Percentiles rank a stretch among this genome's conserved stretches.
Conservation (phyloP, 202 grass and related monocot species). For the Digitaria exilis region DNA sequence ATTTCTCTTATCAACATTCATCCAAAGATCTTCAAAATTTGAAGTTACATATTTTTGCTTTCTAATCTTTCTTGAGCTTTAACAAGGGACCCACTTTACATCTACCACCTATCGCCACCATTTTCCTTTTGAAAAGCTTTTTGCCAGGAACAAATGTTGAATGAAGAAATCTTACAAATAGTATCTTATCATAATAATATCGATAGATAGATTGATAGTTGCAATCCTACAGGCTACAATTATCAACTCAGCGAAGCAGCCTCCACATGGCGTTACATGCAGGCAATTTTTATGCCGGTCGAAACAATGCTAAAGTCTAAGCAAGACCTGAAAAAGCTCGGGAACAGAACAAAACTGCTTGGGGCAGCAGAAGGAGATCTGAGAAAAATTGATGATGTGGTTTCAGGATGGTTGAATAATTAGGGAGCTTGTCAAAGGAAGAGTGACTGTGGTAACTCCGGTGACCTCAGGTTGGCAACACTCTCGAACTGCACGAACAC, state of each 20-base stretch:
- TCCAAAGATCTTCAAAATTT: neutral
- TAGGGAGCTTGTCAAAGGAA: constrained; percentile 48
- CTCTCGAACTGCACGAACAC: constrained; percentile 55
- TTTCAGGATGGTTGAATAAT: constrained; percentile 5
- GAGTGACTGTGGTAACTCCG: constrained; percentile 48
- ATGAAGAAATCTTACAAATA: neutral
- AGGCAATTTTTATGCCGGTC: neutral
- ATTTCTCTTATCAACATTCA: neutral
- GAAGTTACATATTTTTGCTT: neutral
- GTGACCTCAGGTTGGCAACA: constrained; percentile 72
- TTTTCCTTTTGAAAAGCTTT: neutral
- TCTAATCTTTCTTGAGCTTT: neutral
- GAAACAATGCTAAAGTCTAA: constrained; percentile 30
- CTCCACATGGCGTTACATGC: constrained; percentile 9
- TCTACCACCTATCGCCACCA: neutral
- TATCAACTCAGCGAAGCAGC: constrained; percentile 19
- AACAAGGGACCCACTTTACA: neutral
- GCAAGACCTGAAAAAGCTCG: constrained; percentile 37
- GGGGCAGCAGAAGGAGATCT: constrained; percentile 9
- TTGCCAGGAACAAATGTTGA: neutral
- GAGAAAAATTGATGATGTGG: neutral
- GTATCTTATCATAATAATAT: neutral
- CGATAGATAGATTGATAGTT: neutral
- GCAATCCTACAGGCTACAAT: neutral
- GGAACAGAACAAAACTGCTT: constrained; percentile 18